Evolutionary conservation across 495 filamentous ascomycete genomes (phyloP), one percentile per base, ranked within the genome.

Genomic region (Penicillium flavigenum): DNA sequence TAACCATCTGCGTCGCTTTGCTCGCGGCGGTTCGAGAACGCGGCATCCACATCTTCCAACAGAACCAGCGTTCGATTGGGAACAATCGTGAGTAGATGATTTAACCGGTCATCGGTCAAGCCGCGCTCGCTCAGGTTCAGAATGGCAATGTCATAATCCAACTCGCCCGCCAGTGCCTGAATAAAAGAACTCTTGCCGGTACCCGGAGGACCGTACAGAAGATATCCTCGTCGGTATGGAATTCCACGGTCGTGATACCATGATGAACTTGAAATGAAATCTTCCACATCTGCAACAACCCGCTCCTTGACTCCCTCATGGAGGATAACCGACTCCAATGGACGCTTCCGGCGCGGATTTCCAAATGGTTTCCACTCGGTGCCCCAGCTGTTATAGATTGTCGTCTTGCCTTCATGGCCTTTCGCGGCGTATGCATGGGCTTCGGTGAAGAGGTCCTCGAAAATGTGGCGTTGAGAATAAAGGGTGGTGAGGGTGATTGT

Each of bases 201-300:
- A 2, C 94, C 94, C 0, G 94, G 95, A 3, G 93, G 92, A 0
- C 94, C 94, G 66, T 96, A 92, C 5, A 98, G 81, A 39, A 98
- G 80, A 71, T 98, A 98, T 2, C 94, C 94, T 20, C 94, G 81
- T 32, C 94, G 86, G 59, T 98, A 98, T 1, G 94, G 94, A 61
- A 98, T 96, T 7, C 94, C 94, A 7, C 94, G 87, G 65, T 97
- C 90, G 27, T 92, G 82, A 63, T 98, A 98, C 94, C 94, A 98
- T 41, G 86, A 79, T 31, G 86, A 81, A 31, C 89, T 85, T 1
- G 70, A 78, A 38, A 96, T 73, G 61, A 98, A 98, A 59, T 93
- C 90, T 60, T 84, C 81, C 1, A 96, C 85, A 65, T 98, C 94
- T 8, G 80, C 82, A 3, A 96, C 82, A n/a, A 98, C 86, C 5